Base-by-base conservation (phyloP, 805 yeast genomes). In the Suhomyces xylopsoci region DNA sequence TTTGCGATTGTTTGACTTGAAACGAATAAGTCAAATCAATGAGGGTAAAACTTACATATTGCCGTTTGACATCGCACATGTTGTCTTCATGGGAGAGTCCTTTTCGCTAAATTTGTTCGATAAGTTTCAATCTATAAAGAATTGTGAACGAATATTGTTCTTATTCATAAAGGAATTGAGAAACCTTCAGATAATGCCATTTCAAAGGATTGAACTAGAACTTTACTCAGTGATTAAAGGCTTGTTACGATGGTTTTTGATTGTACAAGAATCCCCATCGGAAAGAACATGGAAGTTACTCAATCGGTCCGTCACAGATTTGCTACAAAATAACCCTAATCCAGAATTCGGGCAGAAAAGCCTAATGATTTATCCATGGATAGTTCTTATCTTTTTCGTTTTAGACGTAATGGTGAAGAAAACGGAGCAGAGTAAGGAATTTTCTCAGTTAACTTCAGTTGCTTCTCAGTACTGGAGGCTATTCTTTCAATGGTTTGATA, bases 191-290 rank as follows among this genome's bases (percentile, higher is more conserved):
- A 22, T 36, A 7, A 34, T 52, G 7, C 19, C 48, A 5, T 48
- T 48, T 7, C 42, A 51, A 7, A 50, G 36, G 8, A 12, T 47
- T 2, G 43, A 32, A 2, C 38, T 50, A 0, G 66, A 63, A n/a
- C 34, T 65, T 3, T 59, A 60, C 20, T 48, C 53, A 1, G 62
- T 68, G 2, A 40, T 70, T 2, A 56, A 56, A 26, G 57, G 55
- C 0, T 41, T 74, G 7, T 55, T 70, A 5, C 57, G 61, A 40
- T 74, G 78, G 78, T 47, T 55, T 30, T 57, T 74, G 20, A 66
- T 70, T 14, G 22, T 65, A 2, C 76, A 73, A 45, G 65, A 66
- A 38, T 25, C 32, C 5, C 68, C 72, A 1, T 20, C 57, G 3
- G 61, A 55, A 3, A 55, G 43, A n/a, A 45, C 59, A n/a, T 55